Base-by-base conservation (phyloP, 2,329 filamentous ascomycete genomes). In the Neofusicoccum kwambonambiense region DNA sequence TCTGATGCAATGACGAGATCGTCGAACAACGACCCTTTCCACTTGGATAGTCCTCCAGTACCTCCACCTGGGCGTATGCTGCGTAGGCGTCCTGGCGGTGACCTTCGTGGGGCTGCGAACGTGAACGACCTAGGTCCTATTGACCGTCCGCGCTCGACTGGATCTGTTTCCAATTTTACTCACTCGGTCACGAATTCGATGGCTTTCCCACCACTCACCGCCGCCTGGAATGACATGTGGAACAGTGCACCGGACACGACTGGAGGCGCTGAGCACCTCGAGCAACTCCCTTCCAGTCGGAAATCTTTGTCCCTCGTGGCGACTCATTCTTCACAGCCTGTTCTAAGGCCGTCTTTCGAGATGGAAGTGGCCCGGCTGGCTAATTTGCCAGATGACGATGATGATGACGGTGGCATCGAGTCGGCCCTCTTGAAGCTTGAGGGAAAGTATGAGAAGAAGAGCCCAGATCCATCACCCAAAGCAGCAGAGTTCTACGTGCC, bases 391-490 rank as follows among this genome's bases (percentile, higher is more conserved):
- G 93, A 97, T 72, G 92, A 96, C 67, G 89, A 90, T 51, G 91
- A 79, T 22, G 80, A 80, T 51, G 81, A 96, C 72, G 92, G 92
- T 6, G 94, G 94, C 12, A 89, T 98, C 31, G 95, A 98, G 73
- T 93, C 93, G n/a, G 92, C 95, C 0, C 77, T 99, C 58, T 79
- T 93, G 70, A 99, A 98, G 72, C 83, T 99, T 0, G 95, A 99
- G 79, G 95, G 95, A 9, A 94, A 87, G 69, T 95, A 89, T 70
- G 85, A 89, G 73, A 88, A 84, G 69, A 69, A 72, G 57, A 75
- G 71, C 37, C 70, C 60, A 4, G 64, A 65, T 9, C 27, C 39
- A 3, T 65, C 64, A 13, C 64, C 64, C 5, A 17, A 51, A 17
- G 41, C 37, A 4, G 54, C 47, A 7, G 41, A 58, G 35, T 50